A percentile compares a stretch with the other conserved stretches of the same genome.
These are phyloP conservation scores for Glarea lozoyensis DNA, from an alignment of 495 filamentous ascomycete species.

Conservation along the genomic window DNA sequence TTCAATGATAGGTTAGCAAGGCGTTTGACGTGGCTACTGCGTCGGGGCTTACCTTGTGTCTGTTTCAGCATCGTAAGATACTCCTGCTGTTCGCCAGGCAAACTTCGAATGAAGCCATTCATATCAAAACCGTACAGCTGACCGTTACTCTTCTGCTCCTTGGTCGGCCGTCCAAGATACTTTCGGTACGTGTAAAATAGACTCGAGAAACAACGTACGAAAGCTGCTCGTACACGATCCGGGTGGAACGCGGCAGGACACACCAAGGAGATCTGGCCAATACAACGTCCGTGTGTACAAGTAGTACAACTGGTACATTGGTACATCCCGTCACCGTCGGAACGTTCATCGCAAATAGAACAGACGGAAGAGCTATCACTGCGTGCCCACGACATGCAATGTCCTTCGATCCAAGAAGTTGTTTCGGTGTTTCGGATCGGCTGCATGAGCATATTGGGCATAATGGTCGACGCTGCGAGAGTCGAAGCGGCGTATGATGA, in stretches of 20 bases:
- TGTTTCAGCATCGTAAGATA: constrained; percentile 83
- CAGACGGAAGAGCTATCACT: constrained; percentile 64
- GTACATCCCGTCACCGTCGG: constrained; percentile 79
- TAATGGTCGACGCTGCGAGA: constrained; percentile 94
- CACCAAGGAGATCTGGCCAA: constrained; percentile 71
- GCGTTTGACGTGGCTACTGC: background rate
- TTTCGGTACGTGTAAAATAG: constrained; percentile 94
- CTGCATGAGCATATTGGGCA: constrained; percentile 81
- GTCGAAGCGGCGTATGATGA: constrained; percentile 95
- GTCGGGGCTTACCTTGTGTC: constrained; percentile 66
- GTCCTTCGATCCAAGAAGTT: constrained; percentile 87
- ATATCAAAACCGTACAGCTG: constrained; percentile 90
- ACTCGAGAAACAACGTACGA: constrained; percentile 88
- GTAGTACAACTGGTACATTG: constrained; percentile 73
- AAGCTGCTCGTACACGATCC: constrained; percentile 85
- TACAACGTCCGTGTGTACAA: constrained; percentile 70
- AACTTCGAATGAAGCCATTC: constrained; percentile 82
- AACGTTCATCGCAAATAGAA: constrained; percentile 80
- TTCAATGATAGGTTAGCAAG: constrained; percentile 8
- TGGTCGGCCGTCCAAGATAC: constrained; percentile 61
- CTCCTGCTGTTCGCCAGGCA: constrained; percentile 84
- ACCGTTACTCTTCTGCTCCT: constrained; percentile 78
- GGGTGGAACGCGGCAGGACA: constrained; percentile 86
- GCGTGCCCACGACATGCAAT: constrained; percentile 69
- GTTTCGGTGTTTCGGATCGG: constrained; percentile 80